Percentiles rank a stretch among this genome's conserved stretches.
Conservation (phyloP, 768 basidiomycete species). For the Pulveroboletus sp. region DNA sequence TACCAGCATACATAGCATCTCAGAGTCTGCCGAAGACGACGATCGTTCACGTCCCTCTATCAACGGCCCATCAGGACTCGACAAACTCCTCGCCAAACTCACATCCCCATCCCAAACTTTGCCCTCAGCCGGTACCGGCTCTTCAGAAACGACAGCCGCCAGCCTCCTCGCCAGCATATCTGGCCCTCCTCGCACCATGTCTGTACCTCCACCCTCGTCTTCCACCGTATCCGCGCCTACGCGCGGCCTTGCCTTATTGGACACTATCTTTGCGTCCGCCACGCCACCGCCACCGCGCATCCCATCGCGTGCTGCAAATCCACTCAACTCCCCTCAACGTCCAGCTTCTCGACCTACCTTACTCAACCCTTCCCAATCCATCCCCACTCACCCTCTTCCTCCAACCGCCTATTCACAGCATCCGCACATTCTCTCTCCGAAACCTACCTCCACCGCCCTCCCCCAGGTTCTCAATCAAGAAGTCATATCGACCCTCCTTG, state of each 20-base stretch:
- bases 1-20: slow-evolving; percentile 33
- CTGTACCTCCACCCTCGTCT: slow-evolving; percentile 28
- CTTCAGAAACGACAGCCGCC: slow-evolving; percentile 35
- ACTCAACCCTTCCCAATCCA: slow-evolving; percentile 3
- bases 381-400: slow-evolving; percentile 10
- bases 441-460: slow-evolving; percentile 46
- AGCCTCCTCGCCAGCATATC: slow-evolving; percentile 49
- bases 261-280: slow-evolving; percentile 75
- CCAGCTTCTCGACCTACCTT: slow-evolving; percentile 10
- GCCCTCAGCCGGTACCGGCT: slow-evolving; percentile 20
- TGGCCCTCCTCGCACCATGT: slow-evolving; percentile 33
- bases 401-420: slow-evolving; percentile 25
- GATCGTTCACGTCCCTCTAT: slow-evolving; percentile 7
- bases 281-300: slow-evolving; percentile 25
- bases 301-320: slow-evolving; percentile 15
- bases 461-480: slow-evolving; percentile 71
- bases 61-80: slow-evolving; percentile 36
- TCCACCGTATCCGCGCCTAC: slow-evolving; percentile 26
- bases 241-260: slow-evolving; percentile 58
- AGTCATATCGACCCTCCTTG: slow-evolving; percentile 62
- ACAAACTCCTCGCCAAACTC: slow-evolving; percentile 44
- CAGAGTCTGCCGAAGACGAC: slow-evolving; percentile 31
- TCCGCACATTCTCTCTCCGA: slow-evolving; percentile 49
- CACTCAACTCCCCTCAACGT: slow-evolving; percentile 18
- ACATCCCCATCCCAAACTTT: slow-evolving; percentile 16